Percentiles rank a stretch among this genome's conserved stretches.
phyloP scores from a whole-genome alignment of 2,329 filamentous ascomycete genomes.

The Cladosporium sp. region DNA sequence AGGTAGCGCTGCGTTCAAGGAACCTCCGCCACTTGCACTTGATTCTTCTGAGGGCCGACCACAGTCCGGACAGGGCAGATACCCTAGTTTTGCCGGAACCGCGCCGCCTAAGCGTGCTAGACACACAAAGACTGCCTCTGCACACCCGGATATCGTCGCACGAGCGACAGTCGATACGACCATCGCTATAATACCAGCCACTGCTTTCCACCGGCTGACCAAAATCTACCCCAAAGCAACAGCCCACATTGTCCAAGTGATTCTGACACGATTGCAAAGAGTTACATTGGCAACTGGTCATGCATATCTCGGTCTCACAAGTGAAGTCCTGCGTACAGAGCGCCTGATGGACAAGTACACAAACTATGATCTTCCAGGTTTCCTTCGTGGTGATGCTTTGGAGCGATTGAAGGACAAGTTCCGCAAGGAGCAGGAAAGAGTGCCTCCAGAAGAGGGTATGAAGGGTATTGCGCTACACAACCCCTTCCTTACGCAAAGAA shows the following conservation, averaged over 20 bases:
- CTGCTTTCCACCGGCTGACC: constrained; percentile 87
- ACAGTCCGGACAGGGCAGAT: constrained; percentile 19
- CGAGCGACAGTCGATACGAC: constrained; percentile 94
- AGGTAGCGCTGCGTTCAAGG: constrained; percentile 18
- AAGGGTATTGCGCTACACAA: constrained; percentile 98
- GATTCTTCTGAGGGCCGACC: constrained; percentile 26
- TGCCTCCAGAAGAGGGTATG: constrained; percentile 72
- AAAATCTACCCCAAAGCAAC: constrained; percentile 94
- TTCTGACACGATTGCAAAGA: constrained; percentile 86
- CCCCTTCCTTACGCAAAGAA: constrained; percentile 59
- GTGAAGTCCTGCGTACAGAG: constrained; percentile 87
- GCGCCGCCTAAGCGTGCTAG: constrained; percentile 17
- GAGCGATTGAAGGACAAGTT: constrained; percentile 92
- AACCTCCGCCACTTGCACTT: constrained; percentile 28
- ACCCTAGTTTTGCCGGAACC: constrained; percentile 23
- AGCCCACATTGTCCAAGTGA: constrained; percentile 95
- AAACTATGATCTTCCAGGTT: constrained; percentile 84
- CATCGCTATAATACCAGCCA: constrained; percentile 95
- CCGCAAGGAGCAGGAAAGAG: constrained; percentile 67
- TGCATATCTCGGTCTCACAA: constrained; percentile 86
- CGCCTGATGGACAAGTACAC: constrained; percentile 92
- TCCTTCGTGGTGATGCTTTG: constrained; percentile 77
- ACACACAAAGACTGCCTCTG: constrained; percentile 59
- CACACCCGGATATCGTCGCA: constrained; percentile 95
- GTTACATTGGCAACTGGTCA: constrained; percentile 94